Conservation (phyloP, 106 monocot species). For the Apostasia ramifera region DNA sequence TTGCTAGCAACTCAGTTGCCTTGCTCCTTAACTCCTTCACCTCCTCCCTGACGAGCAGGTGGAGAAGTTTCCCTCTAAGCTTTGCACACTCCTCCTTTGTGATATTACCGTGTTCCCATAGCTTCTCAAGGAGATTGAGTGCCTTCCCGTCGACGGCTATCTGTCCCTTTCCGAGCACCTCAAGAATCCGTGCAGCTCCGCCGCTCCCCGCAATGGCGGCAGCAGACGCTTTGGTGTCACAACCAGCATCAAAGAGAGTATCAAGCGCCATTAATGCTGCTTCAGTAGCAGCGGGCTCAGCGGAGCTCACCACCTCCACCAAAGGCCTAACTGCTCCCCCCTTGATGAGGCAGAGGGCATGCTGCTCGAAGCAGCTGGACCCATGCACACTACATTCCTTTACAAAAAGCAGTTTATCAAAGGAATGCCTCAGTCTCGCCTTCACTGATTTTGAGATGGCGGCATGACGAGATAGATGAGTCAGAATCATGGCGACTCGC, state of each 20-base stretch:
- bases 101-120: neutral
- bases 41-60: neutral
- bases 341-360: slow-evolving; percentile 10
- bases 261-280: slow-evolving; percentile 8
- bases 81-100: neutral
- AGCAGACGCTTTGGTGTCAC: neutral
- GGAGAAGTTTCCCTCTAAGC: neutral
- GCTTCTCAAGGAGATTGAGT: slow-evolving; percentile 1
- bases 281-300: neutral
- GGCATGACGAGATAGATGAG: slow-evolving; percentile 1
- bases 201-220: slow-evolving; percentile 4
- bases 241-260: neutral
- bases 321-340: slow-evolving; percentile 9
- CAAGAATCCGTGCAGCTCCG: slow-evolving; percentile 4
- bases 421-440: neutral
- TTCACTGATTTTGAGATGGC: neutral
- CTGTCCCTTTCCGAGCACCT: slow-evolving; percentile 5
- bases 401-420: neutral
- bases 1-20: no score
- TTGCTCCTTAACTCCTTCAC: neutral
- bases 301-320: neutral
- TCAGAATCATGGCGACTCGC: slow-evolving; percentile 5
- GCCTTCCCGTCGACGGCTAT: neutral
- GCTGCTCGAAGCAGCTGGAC: neutral
- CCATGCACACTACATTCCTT: slow-evolving; percentile 5